phyloP scores from a whole-genome alignment of 306 rosid species.

The Gastrolobium bilobum region DNA sequence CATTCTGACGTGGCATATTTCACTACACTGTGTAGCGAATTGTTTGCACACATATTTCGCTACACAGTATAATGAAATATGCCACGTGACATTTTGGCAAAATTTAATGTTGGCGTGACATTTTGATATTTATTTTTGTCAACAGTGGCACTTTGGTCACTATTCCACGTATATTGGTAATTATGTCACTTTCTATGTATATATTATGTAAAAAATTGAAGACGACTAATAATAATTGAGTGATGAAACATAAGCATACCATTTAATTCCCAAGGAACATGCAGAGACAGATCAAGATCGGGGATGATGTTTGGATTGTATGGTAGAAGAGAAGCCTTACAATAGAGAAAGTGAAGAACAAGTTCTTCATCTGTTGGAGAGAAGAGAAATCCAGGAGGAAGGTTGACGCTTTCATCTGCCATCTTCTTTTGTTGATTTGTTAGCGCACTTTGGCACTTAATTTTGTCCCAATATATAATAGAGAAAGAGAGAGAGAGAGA shows the following conservation, averaged over 20 bases:
- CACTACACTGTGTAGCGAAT: too few species aligned
- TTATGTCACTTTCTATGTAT: too few species aligned
- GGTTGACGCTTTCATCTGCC: conserved; percentile 52
- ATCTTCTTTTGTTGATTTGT: conserved; percentile 13
- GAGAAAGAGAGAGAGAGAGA: not conserved
- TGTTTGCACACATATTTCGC: too few species aligned
- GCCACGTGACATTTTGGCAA: too few species aligned
- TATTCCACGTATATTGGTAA: too few species aligned
- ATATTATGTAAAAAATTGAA: not conserved
- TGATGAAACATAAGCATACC: conserved; percentile 32
- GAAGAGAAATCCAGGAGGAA: conserved; percentile 68
- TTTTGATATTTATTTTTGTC: too few species aligned
- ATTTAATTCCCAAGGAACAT: conserved; percentile 52
- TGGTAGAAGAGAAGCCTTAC: conserved; percentile 52
- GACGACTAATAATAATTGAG: not conserved
- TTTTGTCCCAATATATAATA: conserved; percentile 30
- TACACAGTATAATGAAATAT: too few species aligned
- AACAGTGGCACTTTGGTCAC: too few species aligned
- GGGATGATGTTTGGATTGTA: conserved; percentile 61
- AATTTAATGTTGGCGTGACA: too few species aligned
- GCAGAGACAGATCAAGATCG: conserved; percentile 50
- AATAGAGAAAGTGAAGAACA: conserved; percentile 59
- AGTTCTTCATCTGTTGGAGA: conserved; percentile 67
- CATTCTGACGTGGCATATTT: too few species aligned
- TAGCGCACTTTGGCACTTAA: conserved; percentile 13